Conservation (phyloP, 2,329 filamentous ascomycete species). For the Dendryphion nanum region DNA sequence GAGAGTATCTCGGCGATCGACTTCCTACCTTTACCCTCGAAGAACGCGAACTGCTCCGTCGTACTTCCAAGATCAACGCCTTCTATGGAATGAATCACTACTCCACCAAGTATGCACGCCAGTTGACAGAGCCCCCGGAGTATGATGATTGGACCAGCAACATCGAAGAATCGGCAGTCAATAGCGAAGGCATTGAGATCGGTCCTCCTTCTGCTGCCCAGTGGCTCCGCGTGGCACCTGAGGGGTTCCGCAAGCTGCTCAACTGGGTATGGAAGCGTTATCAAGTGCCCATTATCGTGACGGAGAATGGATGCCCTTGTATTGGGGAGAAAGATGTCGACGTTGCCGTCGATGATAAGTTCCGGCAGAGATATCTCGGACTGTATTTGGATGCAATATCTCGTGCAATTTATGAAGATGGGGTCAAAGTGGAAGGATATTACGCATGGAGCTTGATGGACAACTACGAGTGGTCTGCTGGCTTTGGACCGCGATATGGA, state of each 20-base stretch:
- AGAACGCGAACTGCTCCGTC: conserved; percentile 12
- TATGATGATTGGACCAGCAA: conserved; percentile 44
- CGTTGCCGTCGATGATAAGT: not conserved
- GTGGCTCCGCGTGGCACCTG: not conserved
- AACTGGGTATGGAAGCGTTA: conserved; percentile 45
- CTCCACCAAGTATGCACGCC: conserved; percentile 40
- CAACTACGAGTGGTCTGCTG: not conserved
- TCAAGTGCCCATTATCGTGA: conserved; percentile 44
- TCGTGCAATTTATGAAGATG: not conserved
- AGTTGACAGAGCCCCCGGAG: conserved; percentile 36
- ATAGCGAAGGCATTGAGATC: conserved; percentile 4
- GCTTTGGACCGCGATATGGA: not conserved
- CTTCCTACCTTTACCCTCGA: not conserved
- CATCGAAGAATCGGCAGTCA: conserved; percentile 38
- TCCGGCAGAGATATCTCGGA: not conserved
- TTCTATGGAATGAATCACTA: conserved; percentile 48
- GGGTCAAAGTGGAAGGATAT: not conserved
- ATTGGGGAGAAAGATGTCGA: conserved; percentile 1
- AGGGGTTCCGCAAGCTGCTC: conserved; percentile 1
- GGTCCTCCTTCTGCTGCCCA: not conserved
- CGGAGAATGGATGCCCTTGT: conserved; percentile 42
- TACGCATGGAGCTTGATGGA: not conserved
- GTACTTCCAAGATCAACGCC: conserved; percentile 29
- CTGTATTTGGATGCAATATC: conserved; percentile 1
- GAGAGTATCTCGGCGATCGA: not conserved